Base-by-base conservation (phyloP, 176 grass and related monocot species). In the Hyparrhenia diplandra region DNA sequence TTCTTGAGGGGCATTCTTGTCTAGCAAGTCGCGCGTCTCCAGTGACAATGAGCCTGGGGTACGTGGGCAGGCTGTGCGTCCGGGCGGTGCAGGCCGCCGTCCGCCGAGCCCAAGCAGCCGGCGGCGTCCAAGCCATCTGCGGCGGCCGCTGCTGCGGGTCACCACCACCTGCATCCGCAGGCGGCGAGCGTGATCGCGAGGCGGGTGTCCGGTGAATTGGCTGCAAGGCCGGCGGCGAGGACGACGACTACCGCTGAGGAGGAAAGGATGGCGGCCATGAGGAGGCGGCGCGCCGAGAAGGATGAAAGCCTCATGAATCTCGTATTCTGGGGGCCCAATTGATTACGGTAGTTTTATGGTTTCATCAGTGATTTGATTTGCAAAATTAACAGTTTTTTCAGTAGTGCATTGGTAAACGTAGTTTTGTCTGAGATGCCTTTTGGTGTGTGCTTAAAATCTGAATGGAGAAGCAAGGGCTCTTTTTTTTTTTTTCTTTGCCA, bases 271-370 rank as follows among this genome's bases (percentile, higher is more conserved):
- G 36, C 7, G 52, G 2, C 6, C 49, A 14, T 3, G 71, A 67
- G 64, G 52, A 27, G 14, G 28, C 5, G 79, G 54, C 10, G 55
- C 4, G 65, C 65, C 5, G 74, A 71, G 37, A 78, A 71, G 83
- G 83, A 70, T 29, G 65, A 71, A 21, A 49, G 5, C 3, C 52
- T 78, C 39, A 49, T 71, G 83, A 58, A 85, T 16, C 83, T 85
- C 29, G 65, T 78, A 13, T 84, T 76, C 63, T 94, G 86, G 89
- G 92, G 83, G 34, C 86, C 86, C 23, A 89, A 78, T 13, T 94
- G 80, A 36, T 30, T 5, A 13, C 45, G n/a, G n/a, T n/a, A n/a
- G n/a, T n/a, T n/a, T n/a, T n/a, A n/a, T n/a, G n/a, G n/a, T n/a
- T n/a, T n/a, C n/a, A n/a, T n/a, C n/a, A n/a, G n/a, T n/a, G n/a